Base-by-base conservation (phyloP, 306 rosid species). In the Ziziphus jujuba region DNA sequence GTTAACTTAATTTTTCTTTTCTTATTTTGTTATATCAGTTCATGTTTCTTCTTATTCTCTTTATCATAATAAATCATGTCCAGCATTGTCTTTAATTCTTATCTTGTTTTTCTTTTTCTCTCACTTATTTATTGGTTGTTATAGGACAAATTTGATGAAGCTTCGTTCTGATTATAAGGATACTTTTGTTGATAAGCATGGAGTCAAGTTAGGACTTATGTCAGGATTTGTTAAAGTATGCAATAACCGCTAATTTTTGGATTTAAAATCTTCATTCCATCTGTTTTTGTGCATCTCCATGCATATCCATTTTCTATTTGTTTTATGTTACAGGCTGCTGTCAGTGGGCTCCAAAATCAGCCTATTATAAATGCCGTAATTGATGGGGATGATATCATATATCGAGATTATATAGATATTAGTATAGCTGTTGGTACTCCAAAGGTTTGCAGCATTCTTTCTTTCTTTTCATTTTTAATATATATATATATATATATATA, bases 91-190 rank as follows among this genome's bases (percentile, higher is more conserved):
- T 19, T 49, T 1, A 7, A 15, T 20, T 19, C 5, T 16, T 44
- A 35, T 72, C 31, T 57, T 35, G 5, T 23, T 59, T 71, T 61
- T 43, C 62, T 76, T 68, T 63, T 54, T 75, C 14, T 61, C 66
- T 74, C 56, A 69, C 66, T 80, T 61, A 36, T 80, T 70, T 82
- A 71, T 70, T 70, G 66, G 57, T 78, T 63, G 54, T 77, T 52
- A 61, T 38, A 90, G 96, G 96, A 85, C 93, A 64, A 90, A 87
- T 74, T 80, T 90, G 86, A 90, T 90, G 96, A 90, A 85, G 79
- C 96, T 90, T 49, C 89, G 93, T 75, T 79, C 96, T 77, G 96
- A 90, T 73, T 87, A 81, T 75, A 90, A 90, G 79, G 96, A 90
- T 79, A 87, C 89, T 63, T 90, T 90, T 81, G 93, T 79, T 64